These are phyloP conservation scores for Salvia hispanica DNA, from an alignment of 257 asterid species.

Conservation along the genomic window DNA sequence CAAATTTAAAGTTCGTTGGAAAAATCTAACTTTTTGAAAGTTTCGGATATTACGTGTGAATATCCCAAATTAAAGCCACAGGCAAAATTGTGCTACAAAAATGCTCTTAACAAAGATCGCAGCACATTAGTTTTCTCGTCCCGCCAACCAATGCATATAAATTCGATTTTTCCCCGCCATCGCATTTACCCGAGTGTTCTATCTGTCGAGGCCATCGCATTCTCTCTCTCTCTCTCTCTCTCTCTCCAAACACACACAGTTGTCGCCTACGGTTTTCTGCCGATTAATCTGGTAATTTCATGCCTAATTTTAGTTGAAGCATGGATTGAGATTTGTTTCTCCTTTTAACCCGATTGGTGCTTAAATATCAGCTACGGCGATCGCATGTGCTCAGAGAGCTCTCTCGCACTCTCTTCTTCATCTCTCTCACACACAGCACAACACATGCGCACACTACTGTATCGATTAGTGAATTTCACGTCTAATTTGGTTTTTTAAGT, in stretches of 20 bases:
- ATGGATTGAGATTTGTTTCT: not conserved
- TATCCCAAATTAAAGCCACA: too few relatives aligned
- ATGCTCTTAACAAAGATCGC: too few relatives aligned
- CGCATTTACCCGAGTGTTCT: not conserved
- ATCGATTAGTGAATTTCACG: not conserved
- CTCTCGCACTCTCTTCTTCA: not conserved
- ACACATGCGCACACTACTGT: not conserved
- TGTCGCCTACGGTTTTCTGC: not conserved
- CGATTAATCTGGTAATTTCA: constrained; percentile 11
- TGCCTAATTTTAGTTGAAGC: not conserved
- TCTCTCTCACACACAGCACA: not conserved
- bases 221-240: not conserved
- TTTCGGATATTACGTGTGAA: too few relatives aligned
- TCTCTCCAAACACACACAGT: not conserved
- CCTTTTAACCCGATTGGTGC: not conserved
- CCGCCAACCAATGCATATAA: not conserved
- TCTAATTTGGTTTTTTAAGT: not conserved
- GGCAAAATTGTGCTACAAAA: too few relatives aligned
- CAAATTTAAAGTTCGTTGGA: too few relatives aligned
- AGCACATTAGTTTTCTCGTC: not conserved
- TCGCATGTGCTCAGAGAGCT: not conserved
- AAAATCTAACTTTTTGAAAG: too few relatives aligned
- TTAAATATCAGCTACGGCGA: not conserved
- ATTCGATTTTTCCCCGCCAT: not conserved
- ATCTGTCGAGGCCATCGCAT: not conserved